phyloP scores from a whole-genome alignment of 441 rosid species.

The Pelargonium cotyledonis region DNA sequence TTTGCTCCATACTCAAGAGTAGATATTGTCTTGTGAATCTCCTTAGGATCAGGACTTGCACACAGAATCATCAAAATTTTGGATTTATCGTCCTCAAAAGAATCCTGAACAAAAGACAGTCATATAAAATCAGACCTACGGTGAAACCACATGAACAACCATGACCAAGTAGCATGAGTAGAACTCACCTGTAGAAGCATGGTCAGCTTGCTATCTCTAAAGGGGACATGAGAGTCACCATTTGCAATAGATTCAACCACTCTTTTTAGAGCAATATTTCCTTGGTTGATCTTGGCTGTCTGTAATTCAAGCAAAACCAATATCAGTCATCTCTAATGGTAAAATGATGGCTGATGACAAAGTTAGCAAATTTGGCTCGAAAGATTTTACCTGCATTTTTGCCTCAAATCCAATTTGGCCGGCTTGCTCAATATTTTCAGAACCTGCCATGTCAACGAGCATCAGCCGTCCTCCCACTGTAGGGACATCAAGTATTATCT shows the following conservation, averaged over 20 bases:
- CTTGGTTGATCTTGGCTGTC: constrained; percentile 96
- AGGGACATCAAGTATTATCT: constrained; percentile 94
- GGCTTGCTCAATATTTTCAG: constrained; percentile 94
- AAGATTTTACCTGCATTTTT: constrained; percentile 71
- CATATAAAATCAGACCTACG: not conserved
- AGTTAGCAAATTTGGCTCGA: not conserved
- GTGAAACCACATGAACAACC: not conserved
- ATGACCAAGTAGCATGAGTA: constrained; percentile 6
- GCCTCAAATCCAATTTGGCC: constrained; percentile 91
- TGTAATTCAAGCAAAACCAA: constrained; percentile 29
- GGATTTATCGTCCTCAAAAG: constrained; percentile 91
- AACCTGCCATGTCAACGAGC: constrained; percentile 99
- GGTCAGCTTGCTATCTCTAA: constrained; percentile 91
- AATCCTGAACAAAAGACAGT: constrained; percentile 50
- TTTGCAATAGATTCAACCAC: constrained; percentile 97
- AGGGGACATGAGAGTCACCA: constrained; percentile 98
- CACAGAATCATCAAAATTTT: constrained; percentile 91
- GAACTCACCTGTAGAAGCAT: constrained; percentile 80
- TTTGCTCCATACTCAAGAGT: constrained; percentile 96
- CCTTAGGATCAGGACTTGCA: constrained; percentile 95
- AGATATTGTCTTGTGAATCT: constrained; percentile 87
- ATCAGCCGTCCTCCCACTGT: constrained; percentile 90
- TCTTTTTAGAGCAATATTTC: constrained; percentile 84
- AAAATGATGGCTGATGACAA: not conserved
- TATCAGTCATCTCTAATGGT: constrained; percentile 10